These are phyloP conservation scores for Dactylellina sp. DNA, from an alignment of 2,329 filamentous ascomycete species.

Conservation along the genomic window DNA sequence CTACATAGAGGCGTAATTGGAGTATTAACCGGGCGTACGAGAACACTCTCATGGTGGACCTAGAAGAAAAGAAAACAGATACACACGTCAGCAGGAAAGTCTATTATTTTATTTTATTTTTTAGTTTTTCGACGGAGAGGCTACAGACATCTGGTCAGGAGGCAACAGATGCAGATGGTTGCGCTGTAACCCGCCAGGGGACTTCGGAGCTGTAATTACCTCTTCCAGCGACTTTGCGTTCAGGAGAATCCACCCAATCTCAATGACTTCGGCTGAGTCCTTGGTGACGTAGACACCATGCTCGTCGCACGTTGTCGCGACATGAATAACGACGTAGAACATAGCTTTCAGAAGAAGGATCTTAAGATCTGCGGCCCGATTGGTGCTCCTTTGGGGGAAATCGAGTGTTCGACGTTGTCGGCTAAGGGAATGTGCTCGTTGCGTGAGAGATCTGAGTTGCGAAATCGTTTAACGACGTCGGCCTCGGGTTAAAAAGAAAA, in stretches of 20 bases:
- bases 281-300: constrained; percentile 99
- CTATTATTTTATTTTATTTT: neutral
- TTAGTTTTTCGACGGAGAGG: constrained; percentile 25
- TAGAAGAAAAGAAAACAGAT: constrained; percentile 63
- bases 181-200: constrained; percentile 22
- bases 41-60: constrained; percentile 93
- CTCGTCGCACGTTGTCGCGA: constrained; percentile 98
- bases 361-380: constrained; percentile 64
- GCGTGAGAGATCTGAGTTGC: constrained; percentile 42
- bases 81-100: constrained; percentile 35
- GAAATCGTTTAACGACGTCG: constrained; percentile 17
- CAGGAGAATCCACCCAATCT: constrained; percentile 96
- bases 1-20: constrained; percentile 98
- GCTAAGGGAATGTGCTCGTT: constrained; percentile 62
- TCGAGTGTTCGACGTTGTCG: constrained; percentile 60
- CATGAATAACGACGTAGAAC: constrained; percentile 97
- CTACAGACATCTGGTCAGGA: constrained; percentile 40
- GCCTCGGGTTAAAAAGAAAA: constrained; percentile 13
- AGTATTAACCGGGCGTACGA: constrained; percentile 98
- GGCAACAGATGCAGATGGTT: neutral
- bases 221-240: constrained; percentile 92
- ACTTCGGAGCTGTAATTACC: constrained; percentile 69
- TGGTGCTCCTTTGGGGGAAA: constrained; percentile 26
- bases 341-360: constrained; percentile 72
- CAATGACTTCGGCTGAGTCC: constrained; percentile 98